These are phyloP conservation scores for Pichia insulana DNA, from an alignment of 805 yeast species.

Conservation along the genomic window DNA sequence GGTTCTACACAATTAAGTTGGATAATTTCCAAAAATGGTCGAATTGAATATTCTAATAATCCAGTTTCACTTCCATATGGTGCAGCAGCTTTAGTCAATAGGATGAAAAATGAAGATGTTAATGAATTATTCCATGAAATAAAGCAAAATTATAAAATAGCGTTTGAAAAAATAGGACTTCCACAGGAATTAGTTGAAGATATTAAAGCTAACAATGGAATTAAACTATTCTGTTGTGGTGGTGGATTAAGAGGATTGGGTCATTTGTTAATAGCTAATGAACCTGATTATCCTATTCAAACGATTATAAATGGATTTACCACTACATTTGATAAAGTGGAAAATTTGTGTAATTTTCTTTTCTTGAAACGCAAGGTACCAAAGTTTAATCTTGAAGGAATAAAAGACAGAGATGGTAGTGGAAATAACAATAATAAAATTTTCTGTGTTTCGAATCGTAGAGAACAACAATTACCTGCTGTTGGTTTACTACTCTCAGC, in stretches of 20 bases:
- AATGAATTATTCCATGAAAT: slow-evolving; percentile 46
- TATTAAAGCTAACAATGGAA: slow-evolving; percentile 50
- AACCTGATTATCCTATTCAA: slow-evolving; percentile 56
- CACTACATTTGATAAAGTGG: slow-evolving; percentile 44
- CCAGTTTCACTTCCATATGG: slow-evolving; percentile 69
- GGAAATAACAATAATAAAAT: slow-evolving; percentile 17
- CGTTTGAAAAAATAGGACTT: slow-evolving; percentile 41
- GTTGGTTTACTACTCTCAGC: slow-evolving; percentile 56
- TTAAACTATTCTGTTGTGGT: slow-evolving; percentile 58
- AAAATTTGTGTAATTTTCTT: slow-evolving; percentile 41
- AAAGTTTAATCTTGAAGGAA: slow-evolving; percentile 25
- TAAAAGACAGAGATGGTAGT: slow-evolving; percentile 16
- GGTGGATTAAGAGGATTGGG: slow-evolving; percentile 71
- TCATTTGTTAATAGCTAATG: slow-evolving; percentile 41
- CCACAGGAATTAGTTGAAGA: slow-evolving; percentile 43
- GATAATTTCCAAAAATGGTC: slow-evolving; percentile 51
- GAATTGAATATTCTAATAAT: slow-evolving; percentile 41
- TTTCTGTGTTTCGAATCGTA: slow-evolving; percentile 58
- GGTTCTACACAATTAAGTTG: slow-evolving; percentile 64
- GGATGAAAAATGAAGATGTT: slow-evolving; percentile 43
- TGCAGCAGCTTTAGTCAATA: slow-evolving; percentile 55
- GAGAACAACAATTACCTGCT: slow-evolving; percentile 62
- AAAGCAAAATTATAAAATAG: slow-evolving; percentile 39
- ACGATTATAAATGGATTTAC: slow-evolving; percentile 65
- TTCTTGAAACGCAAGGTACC: slow-evolving; percentile 43